Percentiles rank a stretch among this genome's conserved stretches.
Evolutionary conservation across 768 basidiomycete genomes (phyloP).

Genomic region (Lepiota venenata): DNA sequence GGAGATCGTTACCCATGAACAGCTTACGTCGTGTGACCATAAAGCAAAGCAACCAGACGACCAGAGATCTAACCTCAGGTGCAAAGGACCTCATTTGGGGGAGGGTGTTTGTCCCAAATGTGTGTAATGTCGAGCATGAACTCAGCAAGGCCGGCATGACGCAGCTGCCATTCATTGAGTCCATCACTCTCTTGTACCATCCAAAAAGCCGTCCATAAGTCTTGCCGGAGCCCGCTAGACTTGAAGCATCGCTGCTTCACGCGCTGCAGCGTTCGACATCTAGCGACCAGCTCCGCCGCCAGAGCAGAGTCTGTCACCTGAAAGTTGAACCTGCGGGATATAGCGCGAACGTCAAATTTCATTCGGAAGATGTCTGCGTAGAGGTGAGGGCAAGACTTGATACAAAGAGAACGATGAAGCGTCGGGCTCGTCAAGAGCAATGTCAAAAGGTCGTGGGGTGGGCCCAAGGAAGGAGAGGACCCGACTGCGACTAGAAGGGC

Average conservation of each 20-base stretch:
- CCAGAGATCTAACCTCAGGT: constrained; percentile 23
- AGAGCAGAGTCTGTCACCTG: constrained; percentile 37
- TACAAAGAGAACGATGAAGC: constrained; percentile 40
- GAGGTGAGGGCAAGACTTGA: constrained; percentile 44
- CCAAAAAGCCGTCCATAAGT: constrained; percentile 55
- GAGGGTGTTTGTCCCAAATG: constrained; percentile 1
- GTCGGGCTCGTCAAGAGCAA: constrained; percentile 44
- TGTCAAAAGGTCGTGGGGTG: constrained; percentile 38
- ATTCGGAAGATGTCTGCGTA: constrained; percentile 52
- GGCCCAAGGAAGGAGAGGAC: constrained; percentile 24
- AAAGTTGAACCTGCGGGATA: constrained; percentile 19
- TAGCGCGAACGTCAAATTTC: constrained; percentile 41
- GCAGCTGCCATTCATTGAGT: constrained; percentile 44
- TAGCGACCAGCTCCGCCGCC: constrained; percentile 44
- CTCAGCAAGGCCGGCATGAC: constrained; percentile 32
- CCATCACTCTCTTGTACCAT: constrained; percentile 59
- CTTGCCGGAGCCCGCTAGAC: constrained; percentile 28
- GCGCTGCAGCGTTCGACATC: constrained; percentile 47
- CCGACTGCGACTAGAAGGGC: constrained; percentile 42
- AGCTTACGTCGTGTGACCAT: constrained; percentile 36
- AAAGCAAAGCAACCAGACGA: constrained; percentile 40
- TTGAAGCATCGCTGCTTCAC: constrained; percentile 36
- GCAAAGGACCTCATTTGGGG: constrained; percentile 8
- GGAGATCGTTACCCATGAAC: constrained; percentile 1
- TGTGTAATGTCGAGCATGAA: constrained; percentile 32